Evolutionary conservation across 768 basidiomycete species (phyloP).

Genomic region (Agaricus sinodeliciosus): DNA sequence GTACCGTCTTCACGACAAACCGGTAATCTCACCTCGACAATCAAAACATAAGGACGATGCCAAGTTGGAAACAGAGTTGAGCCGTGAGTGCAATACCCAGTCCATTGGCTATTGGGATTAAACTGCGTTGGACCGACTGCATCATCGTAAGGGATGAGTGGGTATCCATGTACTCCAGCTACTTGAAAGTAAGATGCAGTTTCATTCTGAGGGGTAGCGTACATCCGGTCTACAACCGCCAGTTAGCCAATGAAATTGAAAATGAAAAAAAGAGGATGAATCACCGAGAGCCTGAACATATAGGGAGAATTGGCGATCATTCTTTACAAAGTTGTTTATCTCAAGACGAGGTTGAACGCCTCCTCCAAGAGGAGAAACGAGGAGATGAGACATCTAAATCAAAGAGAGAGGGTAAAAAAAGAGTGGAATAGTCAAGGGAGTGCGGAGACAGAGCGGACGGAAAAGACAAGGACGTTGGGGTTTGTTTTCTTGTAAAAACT

Average conservation of each 20-base stretch:
- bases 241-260: neutral
- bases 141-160: conserved; percentile 38
- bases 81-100: conserved; percentile 54
- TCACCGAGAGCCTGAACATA: conserved; percentile 44
- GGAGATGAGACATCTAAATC: conserved; percentile 11
- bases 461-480: neutral
- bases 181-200: conserved; percentile 37
- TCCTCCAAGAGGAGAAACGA: conserved; percentile 20
- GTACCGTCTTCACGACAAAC: neutral
- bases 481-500: neutral
- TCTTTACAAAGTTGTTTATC: conserved; percentile 36
- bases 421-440: neutral
- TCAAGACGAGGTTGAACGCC: conserved; percentile 33
- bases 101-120: conserved; percentile 21
- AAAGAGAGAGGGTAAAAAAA: too few species aligned
- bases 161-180: conserved; percentile 47
- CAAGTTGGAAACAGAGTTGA: conserved; percentile 48
- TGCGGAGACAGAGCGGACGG: neutral
- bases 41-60: conserved; percentile 46
- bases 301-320: conserved; percentile 40
- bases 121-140: conserved; percentile 15
- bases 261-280: neutral
- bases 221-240: conserved; percentile 22
- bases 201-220: conserved; percentile 21
- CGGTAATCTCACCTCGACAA: conserved; percentile 36